phyloP scores from a whole-genome alignment of 2,329 filamentous ascomycete genomes.

The Colletotrichum falcatum region DNA sequence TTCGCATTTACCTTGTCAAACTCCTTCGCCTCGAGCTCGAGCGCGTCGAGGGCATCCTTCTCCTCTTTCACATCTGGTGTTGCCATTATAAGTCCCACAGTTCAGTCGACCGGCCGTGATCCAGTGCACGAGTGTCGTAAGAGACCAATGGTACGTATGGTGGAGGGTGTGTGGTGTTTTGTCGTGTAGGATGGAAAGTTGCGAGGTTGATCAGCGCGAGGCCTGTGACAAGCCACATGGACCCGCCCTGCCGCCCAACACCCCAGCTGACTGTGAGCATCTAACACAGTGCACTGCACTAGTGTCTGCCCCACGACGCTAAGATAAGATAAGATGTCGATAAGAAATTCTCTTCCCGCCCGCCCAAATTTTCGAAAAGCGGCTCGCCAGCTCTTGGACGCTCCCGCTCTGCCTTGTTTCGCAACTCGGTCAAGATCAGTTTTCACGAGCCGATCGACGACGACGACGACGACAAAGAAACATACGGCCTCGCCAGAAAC shows the following conservation, averaged over 20 bases:
- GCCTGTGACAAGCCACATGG: conserved; percentile 21
- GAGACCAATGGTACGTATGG: neutral
- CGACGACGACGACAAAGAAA: neutral
- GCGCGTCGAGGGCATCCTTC: conserved; percentile 80
- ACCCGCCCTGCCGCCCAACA: conserved; percentile 12
- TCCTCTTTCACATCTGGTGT: conserved; percentile 64
- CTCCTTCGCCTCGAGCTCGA: conserved; percentile 88
- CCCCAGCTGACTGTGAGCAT: conserved; percentile 7
- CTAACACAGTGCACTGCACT: neutral
- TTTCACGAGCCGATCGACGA: conserved; percentile 22
- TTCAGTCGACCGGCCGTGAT: neutral
- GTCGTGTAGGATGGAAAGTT: neutral
- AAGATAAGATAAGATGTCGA: conserved; percentile 39
- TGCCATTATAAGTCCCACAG: conserved; percentile 50
- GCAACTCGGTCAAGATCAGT: conserved; percentile 5
- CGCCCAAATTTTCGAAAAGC: conserved; percentile 38
- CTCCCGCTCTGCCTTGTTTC: conserved; percentile 18
- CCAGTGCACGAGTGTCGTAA: neutral
- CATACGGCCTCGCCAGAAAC: conserved; percentile 3
- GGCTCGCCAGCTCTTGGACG: conserved; percentile 24
- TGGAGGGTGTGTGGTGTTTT: neutral
- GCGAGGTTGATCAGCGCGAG: conserved; percentile 21
- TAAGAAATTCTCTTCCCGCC: conserved; percentile 41
- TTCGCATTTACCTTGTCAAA: conserved; percentile 79
- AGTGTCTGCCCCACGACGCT: conserved; percentile 17